Evolutionary conservation across 2,329 filamentous ascomycete genomes (phyloP).

Genomic region (Aspergillus fumigatiaffinis): DNA sequence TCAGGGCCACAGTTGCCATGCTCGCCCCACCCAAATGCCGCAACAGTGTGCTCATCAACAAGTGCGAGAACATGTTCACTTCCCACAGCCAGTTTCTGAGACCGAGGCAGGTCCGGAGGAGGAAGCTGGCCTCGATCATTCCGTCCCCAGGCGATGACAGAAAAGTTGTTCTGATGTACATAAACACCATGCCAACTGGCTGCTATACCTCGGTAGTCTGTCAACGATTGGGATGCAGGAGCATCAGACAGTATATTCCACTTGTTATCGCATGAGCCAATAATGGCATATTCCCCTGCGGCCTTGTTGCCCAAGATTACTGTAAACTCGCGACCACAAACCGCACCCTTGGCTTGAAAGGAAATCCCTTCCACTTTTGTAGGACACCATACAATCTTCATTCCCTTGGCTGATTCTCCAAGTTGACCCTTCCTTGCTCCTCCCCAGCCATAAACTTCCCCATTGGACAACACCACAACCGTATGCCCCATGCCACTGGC

Average conservation of each 20-base stretch:
- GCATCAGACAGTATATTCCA: slow-evolving; percentile 60
- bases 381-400: slow-evolving; percentile 55
- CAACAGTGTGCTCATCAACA: slow-evolving; percentile 60
- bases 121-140: slow-evolving; percentile 80
- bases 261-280: slow-evolving; percentile 66
- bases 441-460: slow-evolving; percentile 83
- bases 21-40: slow-evolving; percentile 95
- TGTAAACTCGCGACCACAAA: slow-evolving; percentile 84
- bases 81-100: slow-evolving; percentile 69
- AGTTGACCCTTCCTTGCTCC: slow-evolving; percentile 81
- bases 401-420: slow-evolving; percentile 51
- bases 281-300: slow-evolving; percentile 58
- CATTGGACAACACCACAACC: slow-evolving; percentile 68
- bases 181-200: slow-evolving; percentile 83
- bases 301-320: slow-evolving; percentile 58
- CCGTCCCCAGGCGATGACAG: slow-evolving; percentile 71
- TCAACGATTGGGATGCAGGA: slow-evolving; percentile 45
- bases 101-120: slow-evolving; percentile 55
- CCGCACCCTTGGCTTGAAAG: slow-evolving; percentile 64
- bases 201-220: slow-evolving; percentile 59
- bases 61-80: slow-evolving; percentile 86
- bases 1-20: slow-evolving; percentile 89
- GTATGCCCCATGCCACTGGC: slow-evolving; percentile 75
- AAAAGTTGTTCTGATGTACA: slow-evolving; percentile 59
- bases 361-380: slow-evolving; percentile 54